Evolutionary conservation across 805 yeast genomes (phyloP), one percentile per base, ranked within the genome.

Genomic region (Ogataea methanolica): DNA sequence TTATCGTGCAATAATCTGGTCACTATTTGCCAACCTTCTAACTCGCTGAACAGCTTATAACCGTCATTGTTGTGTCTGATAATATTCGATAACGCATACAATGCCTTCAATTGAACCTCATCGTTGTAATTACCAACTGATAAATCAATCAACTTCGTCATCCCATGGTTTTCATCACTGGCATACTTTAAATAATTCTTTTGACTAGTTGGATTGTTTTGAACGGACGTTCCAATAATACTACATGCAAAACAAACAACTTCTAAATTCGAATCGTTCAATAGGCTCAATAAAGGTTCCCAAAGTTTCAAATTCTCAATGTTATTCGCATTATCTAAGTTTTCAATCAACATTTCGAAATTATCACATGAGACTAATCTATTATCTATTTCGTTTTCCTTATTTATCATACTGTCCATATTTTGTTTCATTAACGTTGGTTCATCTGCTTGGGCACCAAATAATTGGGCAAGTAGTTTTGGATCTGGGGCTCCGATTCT

Each of bases 281-380:
- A 69, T 44, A 77, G 76, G 1, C 66, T 62, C n/a, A 89, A 70
- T 39, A 44, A 29, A 3, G 82, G 72, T 21, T 75, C 80, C 99
- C 98, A 94, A 52, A 90, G 74, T 54, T 81, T 79, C 72, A 91
- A 62, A 57, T 85, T 86, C 54, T 87, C 92, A 55, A 92, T 83
- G 59, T 89, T 89, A 67, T 92, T 91, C 22, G 98, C 98, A 65
- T 94, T 94, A 66, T 94, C 98, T 50, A 92, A 67, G 59, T 90
- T 90, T 62, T 92, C 98, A 42, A 94, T 84, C 44, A 92, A 72
- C 92, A 91, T 89, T 64, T 92, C 97, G 59, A 92, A 85, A 63
- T 89, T 88, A 54, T 92, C 97, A 50, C 90, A 77, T 0, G 97
- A 96, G 8, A 79, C 77, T 44, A 83, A 72, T 57, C 85, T 85